A percentile compares a stretch with the other conserved stretches of the same genome.
These are phyloP conservation scores for Bipolaris gigantea DNA, from an alignment of 2,329 filamentous ascomycete genomes.

Conservation along the genomic window DNA sequence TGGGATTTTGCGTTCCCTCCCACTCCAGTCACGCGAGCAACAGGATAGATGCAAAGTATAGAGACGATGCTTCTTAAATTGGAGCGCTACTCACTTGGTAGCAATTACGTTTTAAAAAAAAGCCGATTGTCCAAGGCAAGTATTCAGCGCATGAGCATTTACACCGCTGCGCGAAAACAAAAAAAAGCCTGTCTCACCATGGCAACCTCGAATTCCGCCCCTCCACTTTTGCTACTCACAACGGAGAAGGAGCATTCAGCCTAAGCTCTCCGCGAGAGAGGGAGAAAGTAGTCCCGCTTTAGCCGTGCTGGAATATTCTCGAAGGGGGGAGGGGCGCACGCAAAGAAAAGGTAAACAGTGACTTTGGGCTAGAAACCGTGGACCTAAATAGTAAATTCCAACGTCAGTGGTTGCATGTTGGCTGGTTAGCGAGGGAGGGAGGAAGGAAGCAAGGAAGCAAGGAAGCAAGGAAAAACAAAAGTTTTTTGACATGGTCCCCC, in stretches of 20 bases:
- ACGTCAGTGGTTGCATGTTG: not conserved
- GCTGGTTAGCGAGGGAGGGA: too few species aligned
- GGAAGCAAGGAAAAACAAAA: too few species aligned
- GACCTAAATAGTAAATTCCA: constrained; percentile 23
- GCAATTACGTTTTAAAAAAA: not conserved
- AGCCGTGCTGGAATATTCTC: not conserved
- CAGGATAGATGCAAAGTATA: not conserved
- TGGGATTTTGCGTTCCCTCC: not conserved
- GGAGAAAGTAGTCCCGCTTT: constrained; percentile 2
- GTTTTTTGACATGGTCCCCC: too few species aligned
- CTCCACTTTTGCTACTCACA: constrained; percentile 1
- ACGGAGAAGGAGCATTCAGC: not conserved
- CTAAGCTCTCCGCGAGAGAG: not conserved
- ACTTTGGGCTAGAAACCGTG: constrained; percentile 38
- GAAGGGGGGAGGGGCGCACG: not conserved
- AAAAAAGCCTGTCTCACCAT: not conserved
- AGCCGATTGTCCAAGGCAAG: not conserved
- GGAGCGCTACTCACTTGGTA: constrained; percentile 2
- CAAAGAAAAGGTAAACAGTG: not conserved
- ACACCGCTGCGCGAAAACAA: constrained; percentile 1
- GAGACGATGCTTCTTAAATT: constrained; percentile 3
- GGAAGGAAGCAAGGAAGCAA: too few species aligned
- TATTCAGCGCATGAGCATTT: constrained; percentile 7
- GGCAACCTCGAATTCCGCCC: not conserved
- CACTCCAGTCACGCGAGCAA: not conserved